Evolutionary conservation across 1,139 yeast species (phyloP).

Genomic region (Geotrichum klebahnii): DNA sequence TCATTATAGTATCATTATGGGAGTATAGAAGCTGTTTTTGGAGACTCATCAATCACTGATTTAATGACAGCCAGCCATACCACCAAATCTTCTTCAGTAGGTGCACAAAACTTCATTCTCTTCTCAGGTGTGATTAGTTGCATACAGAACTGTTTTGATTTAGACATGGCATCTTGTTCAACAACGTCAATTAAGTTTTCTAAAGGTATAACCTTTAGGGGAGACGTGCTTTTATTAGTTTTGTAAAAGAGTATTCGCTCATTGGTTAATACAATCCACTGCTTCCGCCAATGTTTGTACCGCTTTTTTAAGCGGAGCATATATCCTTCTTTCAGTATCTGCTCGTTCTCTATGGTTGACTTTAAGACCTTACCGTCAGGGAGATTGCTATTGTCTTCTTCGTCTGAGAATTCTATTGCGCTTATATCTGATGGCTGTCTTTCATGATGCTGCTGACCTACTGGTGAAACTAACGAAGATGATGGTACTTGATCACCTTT

Average conservation of each 20-base stretch:
- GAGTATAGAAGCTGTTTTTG: slow-evolving; percentile 2
- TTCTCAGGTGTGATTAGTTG: slow-evolving; percentile 48
- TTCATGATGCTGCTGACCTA: not conserved
- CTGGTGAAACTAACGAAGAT: not conserved
- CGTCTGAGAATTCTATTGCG: too few relatives aligned
- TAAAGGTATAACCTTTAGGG: slow-evolving; percentile 37
- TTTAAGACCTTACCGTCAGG: not conserved
- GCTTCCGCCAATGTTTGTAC: slow-evolving; percentile 49
- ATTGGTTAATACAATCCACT: slow-evolving; percentile 47
- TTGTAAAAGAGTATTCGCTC: slow-evolving; percentile 45
- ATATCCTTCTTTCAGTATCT: slow-evolving; percentile 36
- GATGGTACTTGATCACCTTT: not conserved
- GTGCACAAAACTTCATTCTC: slow-evolving; percentile 46
- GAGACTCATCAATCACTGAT: slow-evolving; percentile 22
- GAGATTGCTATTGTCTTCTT: not conserved
- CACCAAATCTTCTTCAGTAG: slow-evolving; percentile 47
- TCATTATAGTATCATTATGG: not conserved
- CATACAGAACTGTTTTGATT: slow-evolving; percentile 47
- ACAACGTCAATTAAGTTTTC: slow-evolving; percentile 49
- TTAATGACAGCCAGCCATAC: slow-evolving; percentile 51
- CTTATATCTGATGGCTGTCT: too few relatives aligned
- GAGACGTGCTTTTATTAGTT: slow-evolving; percentile 29
- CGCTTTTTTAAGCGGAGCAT: slow-evolving; percentile 43
- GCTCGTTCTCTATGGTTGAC: not conserved
- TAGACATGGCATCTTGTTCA: slow-evolving; percentile 50